Evolutionary conservation across 2,329 filamentous ascomycete species (phyloP).

Genomic region (Chaetoscypha palmicola): DNA sequence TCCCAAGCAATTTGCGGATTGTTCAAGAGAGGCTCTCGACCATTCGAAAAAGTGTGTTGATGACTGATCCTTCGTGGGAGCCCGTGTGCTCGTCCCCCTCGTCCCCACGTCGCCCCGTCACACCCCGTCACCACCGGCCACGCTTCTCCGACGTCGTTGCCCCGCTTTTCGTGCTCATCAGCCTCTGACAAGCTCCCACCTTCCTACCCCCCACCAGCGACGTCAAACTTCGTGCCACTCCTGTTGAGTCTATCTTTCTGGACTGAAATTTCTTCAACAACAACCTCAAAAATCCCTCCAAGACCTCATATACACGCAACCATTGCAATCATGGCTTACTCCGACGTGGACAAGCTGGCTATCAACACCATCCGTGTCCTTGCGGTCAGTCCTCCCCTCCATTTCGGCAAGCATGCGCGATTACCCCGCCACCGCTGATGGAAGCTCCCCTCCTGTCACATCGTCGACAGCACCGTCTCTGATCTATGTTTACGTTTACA

Average conservation of each 20-base stretch:
- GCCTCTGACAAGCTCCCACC: not conserved
- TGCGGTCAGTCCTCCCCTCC: constrained; percentile 62
- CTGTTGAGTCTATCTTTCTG: no score
- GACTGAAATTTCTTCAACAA: not conserved
- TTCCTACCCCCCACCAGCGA: not conserved
- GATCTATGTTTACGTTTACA: constrained; percentile 35
- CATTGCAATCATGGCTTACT: constrained; percentile 65
- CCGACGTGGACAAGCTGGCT: constrained; percentile 78
- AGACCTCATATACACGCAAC: not conserved
- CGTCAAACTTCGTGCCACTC: not conserved
- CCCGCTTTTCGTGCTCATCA: not conserved
- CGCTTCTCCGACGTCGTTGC: not conserved
- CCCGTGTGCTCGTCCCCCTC: no score
- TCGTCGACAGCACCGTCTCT: not conserved
- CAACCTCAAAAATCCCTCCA: not conserved
- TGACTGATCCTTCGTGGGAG: constrained; percentile 1
- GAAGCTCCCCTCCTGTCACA: not conserved
- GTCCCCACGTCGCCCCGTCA: no score
- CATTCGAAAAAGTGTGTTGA: constrained; percentile 2
- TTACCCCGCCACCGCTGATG: no score
- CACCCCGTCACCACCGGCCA: not conserved
- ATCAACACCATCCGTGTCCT: constrained; percentile 98
- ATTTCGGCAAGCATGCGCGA: no score
- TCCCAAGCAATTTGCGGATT: not conserved
- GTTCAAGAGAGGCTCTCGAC: not conserved